phyloP scores from a whole-genome alignment of 1,139 yeast genomes.

The Kodamaea alishanica region DNA sequence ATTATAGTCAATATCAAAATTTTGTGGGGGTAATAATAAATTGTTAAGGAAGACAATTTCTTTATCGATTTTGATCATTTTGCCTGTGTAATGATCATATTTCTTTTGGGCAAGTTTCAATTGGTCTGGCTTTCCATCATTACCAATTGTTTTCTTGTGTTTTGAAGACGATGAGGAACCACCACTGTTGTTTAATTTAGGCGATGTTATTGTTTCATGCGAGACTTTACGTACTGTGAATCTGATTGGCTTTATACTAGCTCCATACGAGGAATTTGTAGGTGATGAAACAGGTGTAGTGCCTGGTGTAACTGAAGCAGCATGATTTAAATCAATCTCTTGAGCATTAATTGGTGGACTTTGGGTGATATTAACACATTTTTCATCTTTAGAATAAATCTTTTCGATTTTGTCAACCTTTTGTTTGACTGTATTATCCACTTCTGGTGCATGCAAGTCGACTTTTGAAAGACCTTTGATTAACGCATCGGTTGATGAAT shows the following conservation, averaged over 20 bases:
- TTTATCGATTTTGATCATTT: conserved; percentile 38
- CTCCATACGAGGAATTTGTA: background rate
- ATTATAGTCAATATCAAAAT: conserved; percentile 43
- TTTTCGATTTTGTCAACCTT: conserved; percentile 1
- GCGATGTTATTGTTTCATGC: conserved; percentile 25
- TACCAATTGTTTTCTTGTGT: too few species aligned
- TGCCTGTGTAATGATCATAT: conserved; percentile 33
- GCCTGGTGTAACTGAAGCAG: background rate
- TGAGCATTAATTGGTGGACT: background rate
- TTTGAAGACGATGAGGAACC: background rate
- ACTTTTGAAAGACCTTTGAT: conserved; percentile 22
- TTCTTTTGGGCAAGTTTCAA: conserved; percentile 30
- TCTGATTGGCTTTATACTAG: conserved; percentile 28
- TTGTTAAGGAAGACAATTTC: conserved; percentile 39
- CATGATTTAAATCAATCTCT: conserved; percentile 1
- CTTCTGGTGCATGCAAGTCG: conserved; percentile 12
- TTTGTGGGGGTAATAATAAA: conserved; percentile 41
- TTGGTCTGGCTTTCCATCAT: conserved; percentile 8
- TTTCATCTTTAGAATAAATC: conserved; percentile 2
- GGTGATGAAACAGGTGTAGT: background rate
- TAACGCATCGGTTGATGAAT: conserved; percentile 30
- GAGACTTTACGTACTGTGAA: conserved; percentile 45
- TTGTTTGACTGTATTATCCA: conserved; percentile 2
- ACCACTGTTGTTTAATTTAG: conserved; percentile 1
- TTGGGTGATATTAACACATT: background rate